Base-by-base conservation (phyloP, 257 asterid genomes). In the Voacanga thouarsii region DNA sequence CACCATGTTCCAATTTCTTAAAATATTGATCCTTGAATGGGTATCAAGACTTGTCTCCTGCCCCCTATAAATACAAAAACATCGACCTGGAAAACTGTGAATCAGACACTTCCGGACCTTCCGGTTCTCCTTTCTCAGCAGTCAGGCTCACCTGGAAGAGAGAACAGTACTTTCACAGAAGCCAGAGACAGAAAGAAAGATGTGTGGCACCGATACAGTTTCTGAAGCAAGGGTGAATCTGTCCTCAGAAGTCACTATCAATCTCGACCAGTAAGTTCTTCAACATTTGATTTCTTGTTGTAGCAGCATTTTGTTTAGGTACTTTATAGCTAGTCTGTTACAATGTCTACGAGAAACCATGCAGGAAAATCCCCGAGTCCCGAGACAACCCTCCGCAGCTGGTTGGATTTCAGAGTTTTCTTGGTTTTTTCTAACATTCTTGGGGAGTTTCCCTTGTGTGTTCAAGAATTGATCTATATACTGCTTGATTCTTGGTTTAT, bases 221-320 rank as follows among this genome's bases (percentile, higher is more conserved):
- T 23, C 85, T 68, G 78, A 69, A 60, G 12, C 80, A 61, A 66
- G 23, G 44, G 69, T 65, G 11, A 71, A 57, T 23, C 80, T 65
- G 12, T 78, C 77, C 14, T 44, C 73, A 12, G 74, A 80, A 26
- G 71, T 83, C 76, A n/a, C 77, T 26, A 65, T 90, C 88, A 85
- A 84, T 73, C 89, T 92, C 37, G 96, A 92, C 81, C 96, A 92
- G 97, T 92, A 84, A 74, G 90, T 33, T 33, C 41, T 60, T 23
- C n/a, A 14, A 18, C 33, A 56, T 18, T 76, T 21, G 24, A 6
- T 47, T 18, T 8, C 47, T 44, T 44, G 47, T 1, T 5, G 5
- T 44, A 5, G 47, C 47, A 44, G 8, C 9, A 44, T 33, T 33
- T 33, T 1, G 37, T 33, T 1, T 33, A 33, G 37, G 37, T 33